These are phyloP conservation scores for Pyrenochaeta sp. DNA, from an alignment of 2,329 filamentous ascomycete species.

Conservation along the genomic window DNA sequence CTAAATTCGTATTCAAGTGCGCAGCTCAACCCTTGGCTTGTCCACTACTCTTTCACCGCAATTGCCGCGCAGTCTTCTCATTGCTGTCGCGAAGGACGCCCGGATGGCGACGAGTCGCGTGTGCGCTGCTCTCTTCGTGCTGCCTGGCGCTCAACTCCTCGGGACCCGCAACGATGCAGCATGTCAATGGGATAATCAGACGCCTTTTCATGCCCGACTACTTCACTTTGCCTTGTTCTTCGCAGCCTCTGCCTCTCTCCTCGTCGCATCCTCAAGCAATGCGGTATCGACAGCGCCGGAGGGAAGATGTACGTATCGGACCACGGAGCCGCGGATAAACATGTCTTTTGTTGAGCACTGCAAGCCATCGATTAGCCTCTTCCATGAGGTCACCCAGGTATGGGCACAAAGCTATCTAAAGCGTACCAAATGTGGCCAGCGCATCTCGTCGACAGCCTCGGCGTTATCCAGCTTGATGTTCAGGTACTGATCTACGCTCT, in stretches of 20 bases:
- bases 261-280: slow-evolving; percentile 83
- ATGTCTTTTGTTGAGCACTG: slow-evolving; percentile 89
- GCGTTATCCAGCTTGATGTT: slow-evolving; percentile 99
- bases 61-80: background rate
- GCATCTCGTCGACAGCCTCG: slow-evolving; percentile 87
- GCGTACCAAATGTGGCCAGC: slow-evolving; percentile 87
- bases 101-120: background rate
- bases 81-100: background rate
- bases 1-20: background rate
- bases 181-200: background rate
- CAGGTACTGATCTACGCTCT: slow-evolving; percentile 97
- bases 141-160: background rate
- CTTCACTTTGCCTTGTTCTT: slow-evolving; percentile 50
- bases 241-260: slow-evolving; percentile 47
- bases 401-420: slow-evolving; percentile 32
- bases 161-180: background rate
- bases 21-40: background rate
- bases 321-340: slow-evolving; percentile 92
- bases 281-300: slow-evolving; percentile 83
- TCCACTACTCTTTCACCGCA: background rate
- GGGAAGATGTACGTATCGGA: slow-evolving; percentile 90
- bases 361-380: background rate
- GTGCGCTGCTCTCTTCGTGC: background rate
- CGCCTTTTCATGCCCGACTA: background rate
- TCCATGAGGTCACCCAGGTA: background rate